Conservation (phyloP, 2,329 filamentous ascomycete species). For the Aspergillus sp. region DNA sequence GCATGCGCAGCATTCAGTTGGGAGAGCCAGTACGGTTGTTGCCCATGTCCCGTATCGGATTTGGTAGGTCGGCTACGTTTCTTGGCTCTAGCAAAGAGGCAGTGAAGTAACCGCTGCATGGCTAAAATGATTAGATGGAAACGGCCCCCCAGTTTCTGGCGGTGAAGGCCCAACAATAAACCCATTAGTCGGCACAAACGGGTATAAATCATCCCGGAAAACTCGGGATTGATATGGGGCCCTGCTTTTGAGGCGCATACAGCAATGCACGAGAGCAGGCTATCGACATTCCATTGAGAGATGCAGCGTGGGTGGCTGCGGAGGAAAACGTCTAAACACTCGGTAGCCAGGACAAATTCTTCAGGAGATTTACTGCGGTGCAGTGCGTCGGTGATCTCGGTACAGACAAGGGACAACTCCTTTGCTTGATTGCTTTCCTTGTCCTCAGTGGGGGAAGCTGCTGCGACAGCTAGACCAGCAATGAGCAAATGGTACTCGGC, state of each 20-base stretch:
- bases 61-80: constrained; percentile 31
- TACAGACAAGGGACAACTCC: constrained; percentile 39
- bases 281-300: constrained; percentile 48
- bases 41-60: constrained; percentile 21
- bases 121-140: constrained; percentile 59
- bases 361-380: constrained; percentile 33
- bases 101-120: constrained; percentile 55
- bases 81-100: constrained; percentile 53
- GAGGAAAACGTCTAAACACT: constrained; percentile 41
- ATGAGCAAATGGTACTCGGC: constrained; percentile 36
- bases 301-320: constrained; percentile 42
- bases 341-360: constrained; percentile 40
- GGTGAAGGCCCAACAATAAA: constrained; percentile 56
- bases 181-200: constrained; percentile 56
- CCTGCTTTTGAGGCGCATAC: constrained; percentile 35
- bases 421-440: constrained; percentile 37
- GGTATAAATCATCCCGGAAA: constrained; percentile 48
- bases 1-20: constrained; percentile 46
- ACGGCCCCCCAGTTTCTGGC: constrained; percentile 58
- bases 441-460: constrained; percentile 35
- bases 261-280: constrained; percentile 39
- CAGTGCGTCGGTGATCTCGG: constrained; percentile 32
- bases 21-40: constrained; percentile 34
- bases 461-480: constrained; percentile 35
- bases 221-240: constrained; percentile 31